Percentiles rank a stretch among this genome's conserved stretches.
Evolutionary conservation across 2,329 filamentous ascomycete species (phyloP).

Genomic region (Neofusicoccum ribis): DNA sequence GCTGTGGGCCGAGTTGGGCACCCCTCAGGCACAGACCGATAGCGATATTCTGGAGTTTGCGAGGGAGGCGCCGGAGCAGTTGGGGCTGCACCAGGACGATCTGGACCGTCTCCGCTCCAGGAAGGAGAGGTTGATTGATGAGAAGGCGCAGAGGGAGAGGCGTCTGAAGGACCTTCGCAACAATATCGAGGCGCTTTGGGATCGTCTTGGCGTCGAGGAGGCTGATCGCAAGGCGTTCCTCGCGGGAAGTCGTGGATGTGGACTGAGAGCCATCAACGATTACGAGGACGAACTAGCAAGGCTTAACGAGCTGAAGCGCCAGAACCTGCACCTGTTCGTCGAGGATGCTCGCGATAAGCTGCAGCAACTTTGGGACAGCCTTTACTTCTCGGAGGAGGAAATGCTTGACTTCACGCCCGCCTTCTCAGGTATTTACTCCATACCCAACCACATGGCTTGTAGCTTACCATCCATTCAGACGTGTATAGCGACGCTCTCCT

Average conservation of each 20-base stretch:
- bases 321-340: conserved; percentile 94
- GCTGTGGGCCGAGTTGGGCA: conserved; percentile 93
- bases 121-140: conserved; percentile 80
- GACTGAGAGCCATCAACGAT: conserved; percentile 89
- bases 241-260: conserved; percentile 84
- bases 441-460: background rate
- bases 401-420: conserved; percentile 98
- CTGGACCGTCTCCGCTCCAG: conserved; percentile 69
- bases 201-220: conserved; percentile 80
- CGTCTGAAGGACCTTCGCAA: conserved; percentile 72
- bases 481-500: conserved; percentile 95
- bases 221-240: conserved; percentile 82
- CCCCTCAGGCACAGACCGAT: conserved; percentile 90
- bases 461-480: conserved; percentile 49
- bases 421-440: conserved; percentile 62
- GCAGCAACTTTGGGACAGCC: conserved; percentile 89
- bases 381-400: conserved; percentile 96
- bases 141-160: conserved; percentile 84
- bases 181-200: conserved; percentile 86
- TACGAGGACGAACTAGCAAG: conserved; percentile 87
- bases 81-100: conserved; percentile 89
- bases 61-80: conserved; percentile 86
- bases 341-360: conserved; percentile 89
- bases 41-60: conserved; percentile 83
- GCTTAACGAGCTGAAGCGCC: conserved; percentile 87